Evolutionary conservation across 495 filamentous ascomycete species (phyloP).

Genomic region (Neurospora intermedia): DNA sequence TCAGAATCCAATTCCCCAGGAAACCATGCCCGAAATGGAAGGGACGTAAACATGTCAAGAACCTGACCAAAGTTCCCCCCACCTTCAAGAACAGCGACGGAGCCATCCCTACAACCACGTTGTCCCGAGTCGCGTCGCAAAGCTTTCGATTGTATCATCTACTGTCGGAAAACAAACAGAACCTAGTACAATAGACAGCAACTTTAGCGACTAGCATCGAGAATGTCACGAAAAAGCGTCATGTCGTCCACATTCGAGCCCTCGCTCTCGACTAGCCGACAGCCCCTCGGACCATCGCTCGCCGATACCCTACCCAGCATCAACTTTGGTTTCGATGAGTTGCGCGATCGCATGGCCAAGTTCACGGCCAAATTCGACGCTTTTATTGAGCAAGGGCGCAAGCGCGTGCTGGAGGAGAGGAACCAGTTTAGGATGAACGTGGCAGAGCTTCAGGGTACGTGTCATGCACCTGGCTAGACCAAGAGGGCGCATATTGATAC

Average conservation of each 20-base stretch:
- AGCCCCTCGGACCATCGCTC: slow-evolving; percentile 40
- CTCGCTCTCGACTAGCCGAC: slow-evolving; percentile 65
- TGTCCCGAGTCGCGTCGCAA: not conserved
- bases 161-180: not conserved
- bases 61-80: not conserved
- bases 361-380: slow-evolving; percentile 88
- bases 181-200: slow-evolving; percentile 2
- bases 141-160: not conserved
- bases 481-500: not conserved
- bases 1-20: slow-evolving; percentile 5
- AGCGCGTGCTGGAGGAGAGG: slow-evolving; percentile 79
- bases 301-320: slow-evolving; percentile 80
- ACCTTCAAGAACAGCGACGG: not conserved
- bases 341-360: slow-evolving; percentile 87
- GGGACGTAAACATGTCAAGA: slow-evolving; percentile 13
- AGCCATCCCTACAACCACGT: not conserved
- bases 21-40: slow-evolving; percentile 14
- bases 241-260: slow-evolving; percentile 70
- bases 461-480: not conserved
- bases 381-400: slow-evolving; percentile 84
- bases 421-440: slow-evolving; percentile 89
- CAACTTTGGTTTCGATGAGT: slow-evolving; percentile 92
- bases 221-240: slow-evolving; percentile 7
- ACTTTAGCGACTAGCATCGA: slow-evolving; percentile 1
- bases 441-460: slow-evolving; percentile 74